Base-by-base conservation (phyloP, 2,329 filamentous ascomycete genomes). In the Ramularia endophylla region DNA sequence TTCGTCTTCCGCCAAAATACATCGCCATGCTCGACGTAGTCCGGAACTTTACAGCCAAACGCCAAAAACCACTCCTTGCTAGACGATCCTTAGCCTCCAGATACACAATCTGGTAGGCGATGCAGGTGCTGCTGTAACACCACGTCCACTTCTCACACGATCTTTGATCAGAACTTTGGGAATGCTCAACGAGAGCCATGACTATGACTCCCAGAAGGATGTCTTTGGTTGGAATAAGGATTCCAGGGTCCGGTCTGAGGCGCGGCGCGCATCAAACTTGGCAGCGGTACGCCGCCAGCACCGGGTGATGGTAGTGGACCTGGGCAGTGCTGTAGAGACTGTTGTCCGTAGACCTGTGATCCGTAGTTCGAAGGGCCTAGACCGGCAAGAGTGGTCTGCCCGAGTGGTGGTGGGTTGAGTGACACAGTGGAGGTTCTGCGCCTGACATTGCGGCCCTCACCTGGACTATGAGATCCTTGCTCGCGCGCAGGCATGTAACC, bases 201-300 rank as follows among this genome's bases (percentile, higher is more conserved):
- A 11, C 6, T 11, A 25, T 25, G 22, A 25, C 11, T 11, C 11
- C 22, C 22, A 25, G 22, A 25, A 6, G 22, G 15, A 16, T 38
- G 41, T 27, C 48, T 42, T 11, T 51, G 47, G 4, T 56, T 47
- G 20, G 55, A 56, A 37, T 58, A 62, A 7, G 60, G 59, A 40
- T 62, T 61, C 50, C 51, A 56, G 11, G 59, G 59, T 17, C 60
- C 60, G 16, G 58, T 60, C 30, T 56, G 53, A 11, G 59, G 60
- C 15, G 54, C 40, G n/a, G 58, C 55, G 35, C 61, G 60, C 56
- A 61, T 59, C 16, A 60, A 36, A 28, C 47, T 50, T 5, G 48
- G 53, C 4, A 51, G 42, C 8, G 33, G 17, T 4, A 39, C 35
- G 2, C 41, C 43, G 27, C 52, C 38, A 9, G 36, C 29, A 36